Evolutionary conservation across 306 rosid genomes (phyloP), one percentile per base, ranked within the genome.

Genomic region (Calophaca sinica): DNA sequence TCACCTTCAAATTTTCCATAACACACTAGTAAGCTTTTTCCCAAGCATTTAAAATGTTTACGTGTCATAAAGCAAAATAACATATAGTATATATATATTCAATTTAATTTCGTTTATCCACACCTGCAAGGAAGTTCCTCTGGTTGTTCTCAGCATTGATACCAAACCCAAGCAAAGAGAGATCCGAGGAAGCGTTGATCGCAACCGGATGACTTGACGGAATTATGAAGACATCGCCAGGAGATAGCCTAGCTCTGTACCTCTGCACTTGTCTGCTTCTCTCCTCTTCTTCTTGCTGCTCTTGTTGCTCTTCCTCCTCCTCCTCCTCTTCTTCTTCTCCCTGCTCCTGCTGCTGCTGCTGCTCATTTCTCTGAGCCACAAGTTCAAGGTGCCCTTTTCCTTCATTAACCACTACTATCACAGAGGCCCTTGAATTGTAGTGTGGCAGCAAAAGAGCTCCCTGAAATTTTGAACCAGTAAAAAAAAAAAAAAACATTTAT

Each of bases 51-150:
- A 31, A n/a, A 48, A n/a, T 29, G 6, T 13, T 14, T 3, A 20
- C 5, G 5, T 59, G 28, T 3, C 29, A 61, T n/a, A 11, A 51
- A 51, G 33, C 5, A 51, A n/a, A 63, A 7, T 7, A 44, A 26
- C 2, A 26, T 13, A 35, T 20, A 20, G 26, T 20, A 20, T 5
- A 75, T 5, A n/a, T 35, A 36, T 13, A 52, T 63, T 32, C 2
- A n/a, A 9, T 6, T 20, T 7, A 26, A 3, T 35, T 33, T 26
- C 2, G 8, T 29, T 29, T 12, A n/a, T 5, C 11, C 12, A 31
- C 72, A 82, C 88, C 89, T 78, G 73, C 80, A 2, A 87, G 87
- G 81, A 87, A 87, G 78, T 72, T 75, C 52, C 87, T 85, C 12
- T 33, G 12, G 61, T 85, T 85, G 52, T 87, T 41, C 41, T 72